phyloP scores from a whole-genome alignment of 139 green algal genomes.

The Chlorella sp. region DNA sequence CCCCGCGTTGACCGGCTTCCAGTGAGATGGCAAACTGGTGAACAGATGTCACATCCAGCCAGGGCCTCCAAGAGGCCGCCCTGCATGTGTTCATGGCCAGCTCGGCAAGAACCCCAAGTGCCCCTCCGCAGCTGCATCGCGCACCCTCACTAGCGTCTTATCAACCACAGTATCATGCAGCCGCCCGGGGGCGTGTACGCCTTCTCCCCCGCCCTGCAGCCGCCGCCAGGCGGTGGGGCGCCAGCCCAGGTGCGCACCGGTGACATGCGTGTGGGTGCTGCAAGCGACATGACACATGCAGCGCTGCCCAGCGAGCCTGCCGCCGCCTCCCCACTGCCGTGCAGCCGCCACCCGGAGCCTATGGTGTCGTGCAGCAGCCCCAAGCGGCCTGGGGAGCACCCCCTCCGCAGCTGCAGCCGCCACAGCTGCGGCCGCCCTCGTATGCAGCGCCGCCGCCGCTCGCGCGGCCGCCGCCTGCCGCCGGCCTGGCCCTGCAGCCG shows the following conservation, averaged over 20 bases:
- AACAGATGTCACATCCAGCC: too few relatives aligned
- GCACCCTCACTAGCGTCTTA: background rate
- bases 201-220: conserved; percentile 9
- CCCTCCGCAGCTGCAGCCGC: background rate
- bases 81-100: too few relatives aligned
- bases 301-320: too few relatives aligned
- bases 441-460: background rate
- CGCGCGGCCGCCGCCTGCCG: background rate
- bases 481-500: background rate
- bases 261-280: too few relatives aligned
- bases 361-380: background rate
- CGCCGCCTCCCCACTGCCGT: background rate
- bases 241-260: too few relatives aligned
- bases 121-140: background rate
- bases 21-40: too few relatives aligned
- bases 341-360: background rate
- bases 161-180: conserved; percentile 14
- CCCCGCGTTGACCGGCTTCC: too few relatives aligned
- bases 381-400: too few relatives aligned
- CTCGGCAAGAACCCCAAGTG: too few relatives aligned
- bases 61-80: too few relatives aligned
- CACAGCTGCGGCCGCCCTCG: background rate
- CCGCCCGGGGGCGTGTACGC: background rate
- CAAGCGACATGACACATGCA: too few relatives aligned
- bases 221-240: too few relatives aligned